Percentiles rank a stretch among this genome's conserved stretches.
Conservation (phyloP, 2,329 filamentous ascomycete species). For the Botrytis byssoidea region DNA sequence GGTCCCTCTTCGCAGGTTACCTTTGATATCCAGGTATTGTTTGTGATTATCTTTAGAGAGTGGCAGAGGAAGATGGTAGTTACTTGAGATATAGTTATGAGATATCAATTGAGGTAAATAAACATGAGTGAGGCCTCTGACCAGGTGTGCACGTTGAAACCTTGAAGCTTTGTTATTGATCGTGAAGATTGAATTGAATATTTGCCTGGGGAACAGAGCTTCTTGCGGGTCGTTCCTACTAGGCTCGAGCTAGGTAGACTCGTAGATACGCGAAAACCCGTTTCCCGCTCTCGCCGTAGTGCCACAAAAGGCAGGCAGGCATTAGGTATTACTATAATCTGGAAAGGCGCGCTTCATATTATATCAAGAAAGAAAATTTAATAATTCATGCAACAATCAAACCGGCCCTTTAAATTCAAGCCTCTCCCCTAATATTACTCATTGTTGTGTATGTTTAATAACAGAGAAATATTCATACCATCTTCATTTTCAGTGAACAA, state of each 20-base stretch:
- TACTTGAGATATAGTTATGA: background rate
- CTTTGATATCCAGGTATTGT: background rate
- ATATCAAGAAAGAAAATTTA: background rate
- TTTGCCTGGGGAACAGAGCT: background rate
- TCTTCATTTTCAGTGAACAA: background rate
- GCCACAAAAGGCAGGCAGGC: background rate
- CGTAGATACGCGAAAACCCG: slow-evolving; percentile 6
- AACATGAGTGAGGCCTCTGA: background rate
- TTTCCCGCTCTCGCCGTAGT: background rate
- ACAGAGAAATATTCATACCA: background rate
- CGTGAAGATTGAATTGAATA: background rate
- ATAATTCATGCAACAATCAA: slow-evolving; percentile 10
- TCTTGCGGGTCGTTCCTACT: background rate
- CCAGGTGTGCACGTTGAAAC: background rate
- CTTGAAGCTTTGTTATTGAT: background rate
- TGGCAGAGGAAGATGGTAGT: too few species aligned
- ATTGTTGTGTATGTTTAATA: background rate
- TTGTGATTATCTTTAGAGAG: background rate
- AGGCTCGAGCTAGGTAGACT: background rate
- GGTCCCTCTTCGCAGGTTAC: background rate
- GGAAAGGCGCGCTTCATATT: background rate
- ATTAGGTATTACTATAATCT: background rate
- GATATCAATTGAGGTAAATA: background rate
- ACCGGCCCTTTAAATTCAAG: background rate
- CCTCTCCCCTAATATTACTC: background rate